phyloP scores from a whole-genome alignment of 306 rosid genomes.

The Fragaria iinumae region DNA sequence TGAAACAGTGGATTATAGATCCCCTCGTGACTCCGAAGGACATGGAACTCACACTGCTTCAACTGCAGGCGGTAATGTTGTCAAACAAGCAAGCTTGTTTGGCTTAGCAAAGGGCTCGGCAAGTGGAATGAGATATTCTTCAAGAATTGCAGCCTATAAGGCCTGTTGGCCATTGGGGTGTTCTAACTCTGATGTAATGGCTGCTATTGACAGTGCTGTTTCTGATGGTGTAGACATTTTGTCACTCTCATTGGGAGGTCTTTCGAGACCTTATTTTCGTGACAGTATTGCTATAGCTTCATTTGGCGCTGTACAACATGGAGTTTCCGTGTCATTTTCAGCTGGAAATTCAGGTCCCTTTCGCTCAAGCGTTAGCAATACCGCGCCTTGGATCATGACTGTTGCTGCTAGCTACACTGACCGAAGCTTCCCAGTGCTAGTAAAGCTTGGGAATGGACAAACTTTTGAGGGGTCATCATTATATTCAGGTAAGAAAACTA shows the following conservation, averaged over 20 bases:
- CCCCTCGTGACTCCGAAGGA: slow-evolving; percentile 59
- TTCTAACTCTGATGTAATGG: slow-evolving; percentile 55
- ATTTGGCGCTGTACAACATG: slow-evolving; percentile 52
- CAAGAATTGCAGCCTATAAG: slow-evolving; percentile 69
- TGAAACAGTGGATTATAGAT: slow-evolving; percentile 41
- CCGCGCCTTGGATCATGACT: slow-evolving; percentile 78
- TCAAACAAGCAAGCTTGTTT: slow-evolving; percentile 40
- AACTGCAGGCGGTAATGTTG: slow-evolving; percentile 56
- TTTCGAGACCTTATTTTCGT: slow-evolving; percentile 37
- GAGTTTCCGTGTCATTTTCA: slow-evolving; percentile 65
- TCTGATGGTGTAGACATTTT: slow-evolving; percentile 68
- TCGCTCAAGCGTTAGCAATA: slow-evolving; percentile 46
- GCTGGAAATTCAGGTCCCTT: slow-evolving; percentile 79
- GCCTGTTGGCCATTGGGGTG: slow-evolving; percentile 75
- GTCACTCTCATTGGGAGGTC: slow-evolving; percentile 69
- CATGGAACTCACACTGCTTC: slow-evolving; percentile 89
- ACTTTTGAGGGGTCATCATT: slow-evolving; percentile 58
- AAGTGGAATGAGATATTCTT: slow-evolving; percentile 59
- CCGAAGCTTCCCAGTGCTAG: slow-evolving; percentile 52
- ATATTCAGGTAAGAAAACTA: slow-evolving; percentile 40
- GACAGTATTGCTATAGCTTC: slow-evolving; percentile 65
- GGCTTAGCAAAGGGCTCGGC: slow-evolving; percentile 55
- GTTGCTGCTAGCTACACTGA: slow-evolving; percentile 78
- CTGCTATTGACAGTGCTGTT: slow-evolving; percentile 67
- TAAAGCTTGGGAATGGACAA: slow-evolving; percentile 59